phyloP scores from a whole-genome alignment of 106 monocot species.

The Vanilla planifolia region DNA sequence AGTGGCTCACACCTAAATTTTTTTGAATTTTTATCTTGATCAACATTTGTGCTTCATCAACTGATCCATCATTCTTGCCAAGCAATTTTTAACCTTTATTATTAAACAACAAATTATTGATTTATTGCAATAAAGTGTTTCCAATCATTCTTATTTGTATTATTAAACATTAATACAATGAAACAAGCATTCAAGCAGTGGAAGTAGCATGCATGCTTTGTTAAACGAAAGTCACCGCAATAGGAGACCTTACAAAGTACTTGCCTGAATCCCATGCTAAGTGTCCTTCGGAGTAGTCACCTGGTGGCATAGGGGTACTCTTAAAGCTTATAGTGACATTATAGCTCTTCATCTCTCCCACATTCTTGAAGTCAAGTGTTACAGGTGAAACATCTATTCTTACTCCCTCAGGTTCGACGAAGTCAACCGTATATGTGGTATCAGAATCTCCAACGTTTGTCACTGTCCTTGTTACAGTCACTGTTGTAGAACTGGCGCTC shows the following conservation, averaged over 20 bases:
- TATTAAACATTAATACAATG: too few species aligned
- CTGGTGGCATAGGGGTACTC: neutral
- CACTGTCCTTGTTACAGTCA: constrained; percentile 12
- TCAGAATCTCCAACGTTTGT: constrained; percentile 17
- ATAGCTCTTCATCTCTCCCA: constrained; percentile 6
- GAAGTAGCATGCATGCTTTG: too few species aligned
- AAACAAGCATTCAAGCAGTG: too few species aligned
- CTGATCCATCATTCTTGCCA: too few species aligned
- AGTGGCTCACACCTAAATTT: too few species aligned
- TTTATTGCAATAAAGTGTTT: too few species aligned
- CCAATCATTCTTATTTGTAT: too few species aligned
- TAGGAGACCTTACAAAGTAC: constrained; percentile 20
- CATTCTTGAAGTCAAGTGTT: constrained; percentile 7
- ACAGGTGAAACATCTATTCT: constrained; percentile 8
- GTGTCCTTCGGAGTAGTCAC: constrained; percentile 4
- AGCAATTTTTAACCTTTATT: too few species aligned
- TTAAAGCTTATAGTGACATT: neutral
- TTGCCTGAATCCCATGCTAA: constrained; percentile 21
- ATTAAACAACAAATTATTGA: too few species aligned
- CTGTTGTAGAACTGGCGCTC: neutral
- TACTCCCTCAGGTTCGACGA: constrained; percentile 15
- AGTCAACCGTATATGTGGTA: neutral
- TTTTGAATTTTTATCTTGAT: too few species aligned
- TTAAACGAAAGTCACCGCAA: constrained; percentile 9
- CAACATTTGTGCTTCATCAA: too few species aligned